A percentile compares a stretch with the other conserved stretches of the same genome.
These are phyloP conservation scores for Sanghuangporus sanghuang DNA, from an alignment of 1,284 basidiomycete species.

Conservation along the genomic window DNA sequence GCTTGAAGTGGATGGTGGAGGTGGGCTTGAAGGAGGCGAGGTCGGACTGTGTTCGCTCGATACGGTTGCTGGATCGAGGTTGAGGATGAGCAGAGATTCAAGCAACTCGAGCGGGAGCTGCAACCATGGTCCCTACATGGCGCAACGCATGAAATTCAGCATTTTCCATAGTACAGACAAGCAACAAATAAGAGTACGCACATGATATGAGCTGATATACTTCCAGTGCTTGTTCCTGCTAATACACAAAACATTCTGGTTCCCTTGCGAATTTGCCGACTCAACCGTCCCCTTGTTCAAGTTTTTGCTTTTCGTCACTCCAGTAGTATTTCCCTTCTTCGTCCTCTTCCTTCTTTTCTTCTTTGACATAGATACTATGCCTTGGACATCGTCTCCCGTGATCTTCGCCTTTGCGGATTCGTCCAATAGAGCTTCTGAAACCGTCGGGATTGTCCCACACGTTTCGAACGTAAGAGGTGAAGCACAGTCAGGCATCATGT, in stretches of 20 bases:
- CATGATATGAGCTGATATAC: slow-evolving; percentile 84
- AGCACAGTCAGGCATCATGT: too few relatives aligned
- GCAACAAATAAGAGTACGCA: slow-evolving; percentile 34
- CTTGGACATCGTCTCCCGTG: background rate
- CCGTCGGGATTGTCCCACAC: too few relatives aligned
- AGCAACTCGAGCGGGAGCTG: slow-evolving; percentile 79
- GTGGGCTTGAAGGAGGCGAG: slow-evolving; percentile 17
- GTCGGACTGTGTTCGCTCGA: slow-evolving; percentile 32
- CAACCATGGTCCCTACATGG: slow-evolving; percentile 72
- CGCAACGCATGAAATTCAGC: background rate
- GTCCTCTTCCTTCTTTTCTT: slow-evolving; percentile 73
- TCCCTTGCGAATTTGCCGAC: slow-evolving; percentile 26
- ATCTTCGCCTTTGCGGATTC: background rate
- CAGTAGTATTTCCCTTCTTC: slow-evolving; percentile 36
- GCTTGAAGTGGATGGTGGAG: slow-evolving; percentile 19
- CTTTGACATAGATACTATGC: slow-evolving; percentile 34
- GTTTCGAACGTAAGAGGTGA: too few relatives aligned
- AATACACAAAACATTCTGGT: slow-evolving; percentile 65
- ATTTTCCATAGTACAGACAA: background rate
- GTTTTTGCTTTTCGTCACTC: slow-evolving; percentile 34
- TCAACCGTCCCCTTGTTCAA: slow-evolving; percentile 19
- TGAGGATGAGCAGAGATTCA: slow-evolving; percentile 71
- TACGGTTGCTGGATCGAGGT: slow-evolving; percentile 65
- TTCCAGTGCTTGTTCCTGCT: slow-evolving; percentile 85
- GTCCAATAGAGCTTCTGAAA: background rate